These are phyloP conservation scores for Inonotus hispidus DNA, from an alignment of 1,284 basidiomycete species.

Conservation along the genomic window DNA sequence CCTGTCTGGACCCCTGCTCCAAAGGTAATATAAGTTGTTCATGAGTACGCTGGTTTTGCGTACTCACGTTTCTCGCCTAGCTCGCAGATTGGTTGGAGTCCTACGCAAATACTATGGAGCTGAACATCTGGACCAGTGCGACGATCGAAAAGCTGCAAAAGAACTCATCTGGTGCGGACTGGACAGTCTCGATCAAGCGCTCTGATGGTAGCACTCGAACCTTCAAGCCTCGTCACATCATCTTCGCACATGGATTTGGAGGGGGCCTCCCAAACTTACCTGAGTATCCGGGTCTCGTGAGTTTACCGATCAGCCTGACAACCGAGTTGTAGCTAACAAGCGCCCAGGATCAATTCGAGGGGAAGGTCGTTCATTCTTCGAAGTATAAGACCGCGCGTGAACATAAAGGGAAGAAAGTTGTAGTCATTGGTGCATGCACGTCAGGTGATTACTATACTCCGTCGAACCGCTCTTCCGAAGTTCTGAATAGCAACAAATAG, in stretches of 20 bases:
- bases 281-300: slow-evolving; percentile 37
- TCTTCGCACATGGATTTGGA: slow-evolving; percentile 58
- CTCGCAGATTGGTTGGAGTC: slow-evolving; percentile 65
- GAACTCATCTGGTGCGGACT: slow-evolving; percentile 43
- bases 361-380: slow-evolving; percentile 39
- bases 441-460: slow-evolving; percentile 33
- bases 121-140: slow-evolving; percentile 61
- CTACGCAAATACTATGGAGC: slow-evolving; percentile 59
- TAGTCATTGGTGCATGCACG: slow-evolving; percentile 48
- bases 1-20: slow-evolving; percentile 54
- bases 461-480: neutral
- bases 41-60: slow-evolving; percentile 17
- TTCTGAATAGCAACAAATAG: slow-evolving; percentile 14
- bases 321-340: neutral
- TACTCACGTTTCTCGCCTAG: slow-evolving; percentile 27
- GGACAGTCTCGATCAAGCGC: slow-evolving; percentile 47
- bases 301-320: slow-evolving; percentile 1
- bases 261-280: slow-evolving; percentile 47
- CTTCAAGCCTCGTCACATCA: slow-evolving; percentile 51
- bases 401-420: slow-evolving; percentile 41
- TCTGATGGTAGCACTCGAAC: slow-evolving; percentile 37
- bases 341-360: slow-evolving; percentile 37
- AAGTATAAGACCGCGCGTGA: slow-evolving; percentile 34
- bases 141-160: slow-evolving; percentile 40
- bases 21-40: slow-evolving; percentile 34